phyloP scores from a whole-genome alignment of 495 filamentous ascomycete species.

The Aspergillus ellipticus region DNA sequence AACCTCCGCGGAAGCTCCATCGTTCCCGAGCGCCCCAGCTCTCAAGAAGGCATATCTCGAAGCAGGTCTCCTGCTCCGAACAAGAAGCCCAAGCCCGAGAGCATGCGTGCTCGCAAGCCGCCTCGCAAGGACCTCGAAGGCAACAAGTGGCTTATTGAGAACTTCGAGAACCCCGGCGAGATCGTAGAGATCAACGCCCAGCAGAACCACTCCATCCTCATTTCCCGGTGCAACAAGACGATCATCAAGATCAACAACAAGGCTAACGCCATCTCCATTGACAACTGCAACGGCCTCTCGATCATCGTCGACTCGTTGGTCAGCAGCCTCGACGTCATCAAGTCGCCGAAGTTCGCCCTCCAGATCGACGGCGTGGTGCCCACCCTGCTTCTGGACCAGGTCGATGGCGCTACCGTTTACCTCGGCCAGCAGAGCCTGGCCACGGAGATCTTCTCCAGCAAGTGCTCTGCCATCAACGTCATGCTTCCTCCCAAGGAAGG shows the following conservation, averaged over 20 bases:
- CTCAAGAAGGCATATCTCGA: conserved; percentile 46
- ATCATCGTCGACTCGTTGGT: conserved; percentile 88
- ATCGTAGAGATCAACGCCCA: conserved; percentile 73
- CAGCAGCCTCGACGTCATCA: conserved; percentile 88
- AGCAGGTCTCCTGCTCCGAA: conserved; percentile 79
- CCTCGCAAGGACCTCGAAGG: conserved; percentile 88
- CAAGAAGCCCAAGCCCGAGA: conserved; percentile 92
- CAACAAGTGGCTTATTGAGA: conserved; percentile 95
- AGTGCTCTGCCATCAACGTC: conserved; percentile 79
- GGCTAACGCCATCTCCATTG: conserved; percentile 89
- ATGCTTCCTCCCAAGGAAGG: conserved; percentile 62
- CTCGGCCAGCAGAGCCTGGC: conserved; percentile 69
- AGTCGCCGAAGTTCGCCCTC: conserved; percentile 84
- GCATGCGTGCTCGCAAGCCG: conserved; percentile 89
- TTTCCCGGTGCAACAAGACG: conserved; percentile 85
- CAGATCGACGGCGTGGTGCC: conserved; percentile 82
- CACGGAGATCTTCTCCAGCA: conserved; percentile 84
- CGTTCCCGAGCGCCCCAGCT: conserved; percentile 55
- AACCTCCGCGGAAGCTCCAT: conserved; percentile 68
- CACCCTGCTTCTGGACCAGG: conserved; percentile 85
- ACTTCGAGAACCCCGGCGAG: conserved; percentile 74
- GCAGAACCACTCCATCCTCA: conserved; percentile 85
- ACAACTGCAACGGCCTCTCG: conserved; percentile 79
- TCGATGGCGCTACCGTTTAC: conserved; percentile 86
- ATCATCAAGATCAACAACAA: conserved; percentile 87